These are phyloP conservation scores for Zalaria obscura DNA, from an alignment of 2,329 filamentous ascomycete genomes.

Conservation along the genomic window DNA sequence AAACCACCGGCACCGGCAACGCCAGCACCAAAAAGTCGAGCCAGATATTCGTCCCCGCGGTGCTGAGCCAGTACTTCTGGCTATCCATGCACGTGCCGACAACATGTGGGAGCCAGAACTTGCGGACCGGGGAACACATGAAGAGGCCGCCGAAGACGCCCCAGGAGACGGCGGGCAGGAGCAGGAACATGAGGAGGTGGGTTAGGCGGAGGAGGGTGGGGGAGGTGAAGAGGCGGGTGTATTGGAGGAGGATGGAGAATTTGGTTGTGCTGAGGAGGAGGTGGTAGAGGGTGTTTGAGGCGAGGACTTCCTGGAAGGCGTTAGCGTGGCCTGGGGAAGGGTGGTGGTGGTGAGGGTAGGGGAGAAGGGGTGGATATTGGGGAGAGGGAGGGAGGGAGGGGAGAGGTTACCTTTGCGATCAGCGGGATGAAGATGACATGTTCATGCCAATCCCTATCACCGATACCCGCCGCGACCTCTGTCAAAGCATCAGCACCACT, in stretches of 20 bases:
- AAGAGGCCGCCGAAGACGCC: slow-evolving; percentile 23
- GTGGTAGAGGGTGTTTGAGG: slow-evolving; percentile 18
- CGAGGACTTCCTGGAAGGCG: slow-evolving; percentile 15
- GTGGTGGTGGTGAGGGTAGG: too few relatives aligned
- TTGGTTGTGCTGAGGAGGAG: slow-evolving; percentile 25
- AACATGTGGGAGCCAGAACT: slow-evolving; percentile 23
- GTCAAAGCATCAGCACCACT: too few relatives aligned
- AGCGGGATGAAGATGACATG: background rate
- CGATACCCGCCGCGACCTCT: slow-evolving; percentile 1
- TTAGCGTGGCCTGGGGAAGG: slow-evolving; percentile 7
- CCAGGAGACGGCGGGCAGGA: slow-evolving; percentile 15
- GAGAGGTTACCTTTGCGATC: background rate
- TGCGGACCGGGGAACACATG: slow-evolving; percentile 26
- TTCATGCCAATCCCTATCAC: slow-evolving; percentile 11
- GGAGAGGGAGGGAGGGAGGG: background rate
- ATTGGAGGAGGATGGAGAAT: slow-evolving; percentile 32
- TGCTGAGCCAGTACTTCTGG: slow-evolving; percentile 28
- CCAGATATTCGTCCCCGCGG: slow-evolving; percentile 19
- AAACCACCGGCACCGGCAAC: slow-evolving; percentile 19
- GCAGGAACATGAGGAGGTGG: slow-evolving; percentile 23
- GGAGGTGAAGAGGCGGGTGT: slow-evolving; percentile 31
- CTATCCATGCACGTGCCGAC: slow-evolving; percentile 24
- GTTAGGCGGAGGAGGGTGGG: slow-evolving; percentile 24
- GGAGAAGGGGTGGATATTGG: background rate
- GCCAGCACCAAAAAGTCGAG: slow-evolving; percentile 20